phyloP scores from a whole-genome alignment of 495 filamentous ascomycete genomes.

The Aspergillus egyptiacus region DNA sequence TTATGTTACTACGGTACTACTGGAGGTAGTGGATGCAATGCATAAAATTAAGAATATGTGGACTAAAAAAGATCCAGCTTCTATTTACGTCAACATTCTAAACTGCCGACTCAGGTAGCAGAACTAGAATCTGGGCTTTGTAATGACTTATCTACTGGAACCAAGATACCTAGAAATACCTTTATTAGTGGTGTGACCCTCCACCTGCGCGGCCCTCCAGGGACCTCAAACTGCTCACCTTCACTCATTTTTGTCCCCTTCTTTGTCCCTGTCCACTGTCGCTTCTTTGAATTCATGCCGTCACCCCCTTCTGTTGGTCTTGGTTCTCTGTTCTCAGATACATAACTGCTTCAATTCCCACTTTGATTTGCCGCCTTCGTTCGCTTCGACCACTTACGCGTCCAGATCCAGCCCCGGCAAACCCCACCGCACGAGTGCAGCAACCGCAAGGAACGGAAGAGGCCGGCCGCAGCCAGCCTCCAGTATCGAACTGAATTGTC shows the following conservation, averaged over 20 bases:
- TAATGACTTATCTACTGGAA: constrained; percentile 1
- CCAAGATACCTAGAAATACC: neutral
- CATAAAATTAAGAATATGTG: too few relatives aligned
- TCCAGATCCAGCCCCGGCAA: constrained; percentile 21
- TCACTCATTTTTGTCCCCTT: constrained; percentile 4
- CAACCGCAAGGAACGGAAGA: constrained; percentile 7
- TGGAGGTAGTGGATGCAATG: too few relatives aligned
- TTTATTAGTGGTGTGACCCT: constrained; percentile 8
- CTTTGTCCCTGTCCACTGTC: constrained; percentile 1
- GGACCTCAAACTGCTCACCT: too few relatives aligned
- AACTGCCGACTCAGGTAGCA: too few relatives aligned
- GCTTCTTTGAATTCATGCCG: neutral
- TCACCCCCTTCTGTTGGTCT: neutral
- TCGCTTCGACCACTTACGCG: constrained; percentile 23
- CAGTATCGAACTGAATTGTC: neutral
- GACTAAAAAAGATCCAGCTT: too few relatives aligned
- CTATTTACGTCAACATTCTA: too few relatives aligned
- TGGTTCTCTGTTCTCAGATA: neutral
- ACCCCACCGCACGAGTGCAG: constrained; percentile 27
- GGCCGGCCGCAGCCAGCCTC: constrained; percentile 10
- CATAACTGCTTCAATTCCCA: too few relatives aligned
- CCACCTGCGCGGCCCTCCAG: neutral
- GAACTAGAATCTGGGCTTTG: neutral
- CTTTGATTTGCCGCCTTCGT: constrained; percentile 8
- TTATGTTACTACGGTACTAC: too few relatives aligned